A percentile compares a stretch with the other conserved stretches of the same genome.
These are phyloP conservation scores for Alnus rubra DNA, from an alignment of 306 rosid genomes.

Conservation along the genomic window DNA sequence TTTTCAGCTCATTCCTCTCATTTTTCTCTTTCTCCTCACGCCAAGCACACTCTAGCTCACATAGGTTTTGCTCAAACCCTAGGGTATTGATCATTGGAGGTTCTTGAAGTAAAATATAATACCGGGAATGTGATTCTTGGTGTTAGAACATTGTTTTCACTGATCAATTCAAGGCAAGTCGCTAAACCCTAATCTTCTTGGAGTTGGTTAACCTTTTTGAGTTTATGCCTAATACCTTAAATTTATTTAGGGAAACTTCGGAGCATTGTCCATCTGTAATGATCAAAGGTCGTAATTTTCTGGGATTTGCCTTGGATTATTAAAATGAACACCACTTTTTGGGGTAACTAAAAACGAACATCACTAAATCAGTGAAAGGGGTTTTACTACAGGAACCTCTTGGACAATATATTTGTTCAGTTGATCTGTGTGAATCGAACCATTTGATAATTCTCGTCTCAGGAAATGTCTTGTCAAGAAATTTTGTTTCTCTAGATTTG, in stretches of 20 bases:
- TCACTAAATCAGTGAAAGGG: slow-evolving; percentile 4
- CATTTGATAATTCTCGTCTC: slow-evolving; percentile 35
- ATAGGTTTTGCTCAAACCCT: no score
- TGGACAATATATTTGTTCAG: slow-evolving; percentile 35
- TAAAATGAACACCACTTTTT: neutral
- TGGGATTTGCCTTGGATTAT: slow-evolving; percentile 5
- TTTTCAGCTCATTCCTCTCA: no score
- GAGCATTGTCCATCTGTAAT: slow-evolving; percentile 58
- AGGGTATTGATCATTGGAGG: no score
- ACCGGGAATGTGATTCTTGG: no score
- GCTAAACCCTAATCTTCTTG: no score
- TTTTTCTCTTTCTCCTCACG: no score
- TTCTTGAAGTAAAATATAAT: no score
- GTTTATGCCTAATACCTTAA: no score
- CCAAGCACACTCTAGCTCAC: no score
- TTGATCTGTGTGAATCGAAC: slow-evolving; percentile 28
- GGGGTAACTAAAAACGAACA: neutral
- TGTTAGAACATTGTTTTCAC: no score
- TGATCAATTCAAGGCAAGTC: no score
- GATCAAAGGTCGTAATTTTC: slow-evolving; percentile 19
- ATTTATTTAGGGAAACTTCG: slow-evolving; percentile 41
- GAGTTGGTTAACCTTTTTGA: no score
- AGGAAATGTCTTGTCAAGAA: slow-evolving; percentile 60
- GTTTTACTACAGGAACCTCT: slow-evolving; percentile 44
- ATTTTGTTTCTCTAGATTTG: slow-evolving; percentile 51